Evolutionary conservation across 768 basidiomycete genomes (phyloP).

Genomic region (Hydnum rufescens): DNA sequence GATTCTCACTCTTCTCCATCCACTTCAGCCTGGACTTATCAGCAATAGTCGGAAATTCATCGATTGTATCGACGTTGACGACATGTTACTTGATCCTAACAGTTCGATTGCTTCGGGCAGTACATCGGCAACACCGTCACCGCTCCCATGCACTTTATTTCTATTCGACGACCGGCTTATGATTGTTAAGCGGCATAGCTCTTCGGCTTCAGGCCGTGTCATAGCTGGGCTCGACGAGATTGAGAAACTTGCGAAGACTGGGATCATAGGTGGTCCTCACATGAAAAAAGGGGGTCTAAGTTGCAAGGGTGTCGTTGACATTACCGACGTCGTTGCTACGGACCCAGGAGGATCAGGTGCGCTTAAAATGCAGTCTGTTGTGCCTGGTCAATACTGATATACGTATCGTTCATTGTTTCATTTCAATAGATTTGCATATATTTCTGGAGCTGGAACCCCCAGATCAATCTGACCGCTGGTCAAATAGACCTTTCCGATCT

Average conservation of each 20-base stretch:
- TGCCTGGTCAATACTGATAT: not conserved
- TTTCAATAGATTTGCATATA: slow-evolving; percentile 51
- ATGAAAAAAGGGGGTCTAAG: slow-evolving; percentile 66
- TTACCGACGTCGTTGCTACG: slow-evolving; percentile 65
- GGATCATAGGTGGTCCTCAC: slow-evolving; percentile 34
- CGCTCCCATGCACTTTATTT: slow-evolving; percentile 72
- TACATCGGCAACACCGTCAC: slow-evolving; percentile 24
- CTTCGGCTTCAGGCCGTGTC: slow-evolving; percentile 51
- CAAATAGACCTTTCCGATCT: slow-evolving; percentile 65
- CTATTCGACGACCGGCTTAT: slow-evolving; percentile 89
- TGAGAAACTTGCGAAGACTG: slow-evolving; percentile 37
- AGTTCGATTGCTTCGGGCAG: slow-evolving; percentile 29
- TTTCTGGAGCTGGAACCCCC: slow-evolving; percentile 67
- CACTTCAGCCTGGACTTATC: slow-evolving; percentile 44
- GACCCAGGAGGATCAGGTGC: slow-evolving; percentile 63
- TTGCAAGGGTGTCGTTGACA: slow-evolving; percentile 68
- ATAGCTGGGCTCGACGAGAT: slow-evolving; percentile 62
- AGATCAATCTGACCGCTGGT: slow-evolving; percentile 75
- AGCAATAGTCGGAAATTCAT: slow-evolving; percentile 74
- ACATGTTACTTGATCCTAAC: slow-evolving; percentile 20
- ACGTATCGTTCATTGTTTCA: not conserved
- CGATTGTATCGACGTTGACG: slow-evolving; percentile 87
- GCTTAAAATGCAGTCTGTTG: no score
- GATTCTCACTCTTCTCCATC: not conserved
- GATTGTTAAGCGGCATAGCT: slow-evolving; percentile 68